Evolutionary conservation across 257 asterid genomes (phyloP).

Genomic region (Solanum pimpinellifolium): DNA sequence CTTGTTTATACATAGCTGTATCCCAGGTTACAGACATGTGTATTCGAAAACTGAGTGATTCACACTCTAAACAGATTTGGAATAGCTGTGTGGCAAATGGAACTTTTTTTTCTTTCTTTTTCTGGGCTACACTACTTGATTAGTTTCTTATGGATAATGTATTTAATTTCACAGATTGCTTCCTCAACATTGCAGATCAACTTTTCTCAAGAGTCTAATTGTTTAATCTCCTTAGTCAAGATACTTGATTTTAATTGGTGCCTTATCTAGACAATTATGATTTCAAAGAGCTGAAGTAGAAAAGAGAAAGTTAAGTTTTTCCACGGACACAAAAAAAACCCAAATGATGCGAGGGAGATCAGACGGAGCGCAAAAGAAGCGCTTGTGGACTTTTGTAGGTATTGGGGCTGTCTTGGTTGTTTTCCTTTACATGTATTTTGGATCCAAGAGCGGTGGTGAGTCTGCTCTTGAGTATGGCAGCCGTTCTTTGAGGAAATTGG

Average conservation of each 20-base stretch:
- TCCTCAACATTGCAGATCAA: neutral
- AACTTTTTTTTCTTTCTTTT: too few species aligned
- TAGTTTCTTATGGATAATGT: neutral
- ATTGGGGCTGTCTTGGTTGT: slow-evolving; percentile 38
- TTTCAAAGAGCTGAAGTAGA: slow-evolving; percentile 7
- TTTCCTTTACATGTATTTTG: slow-evolving; percentile 49
- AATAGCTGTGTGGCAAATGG: neutral
- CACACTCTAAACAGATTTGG: neutral
- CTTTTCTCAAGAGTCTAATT: neutral
- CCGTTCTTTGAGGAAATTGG: slow-evolving; percentile 74
- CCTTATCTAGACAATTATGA: slow-evolving; percentile 8
- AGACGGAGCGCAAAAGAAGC: slow-evolving; percentile 64
- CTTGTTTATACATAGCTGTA: neutral
- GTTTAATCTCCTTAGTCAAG: neutral
- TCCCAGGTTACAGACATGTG: neutral
- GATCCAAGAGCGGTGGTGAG: slow-evolving; percentile 68
- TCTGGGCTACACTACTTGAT: neutral
- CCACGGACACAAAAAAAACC: slow-evolving; percentile 1
- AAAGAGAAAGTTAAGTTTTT: slow-evolving; percentile 12
- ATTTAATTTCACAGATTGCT: neutral
- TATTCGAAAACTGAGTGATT: neutral
- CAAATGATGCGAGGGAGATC: slow-evolving; percentile 64
- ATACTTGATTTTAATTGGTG: neutral
- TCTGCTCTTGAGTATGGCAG: slow-evolving; percentile 82
- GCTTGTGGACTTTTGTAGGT: slow-evolving; percentile 40